phyloP scores from a whole-genome alignment of 1,284 basidiomycete species.

The Amylostereum areolatum region DNA sequence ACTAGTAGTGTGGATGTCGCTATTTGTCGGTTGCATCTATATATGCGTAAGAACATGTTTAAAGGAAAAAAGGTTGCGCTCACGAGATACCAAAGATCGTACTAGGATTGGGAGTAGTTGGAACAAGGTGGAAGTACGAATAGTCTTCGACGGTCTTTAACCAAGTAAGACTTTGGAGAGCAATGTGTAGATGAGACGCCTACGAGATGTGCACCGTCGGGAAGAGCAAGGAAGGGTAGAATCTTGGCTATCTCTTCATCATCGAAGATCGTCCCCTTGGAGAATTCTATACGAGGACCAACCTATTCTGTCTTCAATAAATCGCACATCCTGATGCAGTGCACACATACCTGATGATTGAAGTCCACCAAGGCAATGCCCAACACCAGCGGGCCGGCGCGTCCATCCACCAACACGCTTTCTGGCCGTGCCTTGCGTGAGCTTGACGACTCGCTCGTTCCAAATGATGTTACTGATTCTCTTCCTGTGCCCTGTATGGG shows the following conservation, averaged over 20 bases:
- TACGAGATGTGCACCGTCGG: constrained; percentile 94
- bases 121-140: constrained; percentile 89
- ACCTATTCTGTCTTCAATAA: constrained; percentile 43
- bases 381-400: constrained; percentile 59
- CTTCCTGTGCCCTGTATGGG: no score
- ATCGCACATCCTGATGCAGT: constrained; percentile 6
- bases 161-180: background rate
- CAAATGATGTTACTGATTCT: no score
- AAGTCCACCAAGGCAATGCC: constrained; percentile 88
- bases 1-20: constrained; percentile 76
- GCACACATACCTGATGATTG: constrained; percentile 70
- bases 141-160: constrained; percentile 88
- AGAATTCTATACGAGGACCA: constrained; percentile 87
- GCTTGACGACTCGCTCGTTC: constrained; percentile 47
- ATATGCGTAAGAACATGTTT: constrained; percentile 4
- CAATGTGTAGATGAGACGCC: constrained; percentile 6
- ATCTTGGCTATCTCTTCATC: constrained; percentile 80
- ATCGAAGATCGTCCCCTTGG: constrained; percentile 62
- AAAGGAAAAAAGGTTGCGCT: constrained; percentile 27
- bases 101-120: constrained; percentile 59
- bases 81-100: constrained; percentile 94
- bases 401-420: constrained; percentile 56
- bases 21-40: constrained; percentile 94
- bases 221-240: constrained; percentile 94
- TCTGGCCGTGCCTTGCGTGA: constrained; percentile 75